Evolutionary conservation across 805 yeast genomes (phyloP).

Genomic region (Maudiozyma barnettii): DNA sequence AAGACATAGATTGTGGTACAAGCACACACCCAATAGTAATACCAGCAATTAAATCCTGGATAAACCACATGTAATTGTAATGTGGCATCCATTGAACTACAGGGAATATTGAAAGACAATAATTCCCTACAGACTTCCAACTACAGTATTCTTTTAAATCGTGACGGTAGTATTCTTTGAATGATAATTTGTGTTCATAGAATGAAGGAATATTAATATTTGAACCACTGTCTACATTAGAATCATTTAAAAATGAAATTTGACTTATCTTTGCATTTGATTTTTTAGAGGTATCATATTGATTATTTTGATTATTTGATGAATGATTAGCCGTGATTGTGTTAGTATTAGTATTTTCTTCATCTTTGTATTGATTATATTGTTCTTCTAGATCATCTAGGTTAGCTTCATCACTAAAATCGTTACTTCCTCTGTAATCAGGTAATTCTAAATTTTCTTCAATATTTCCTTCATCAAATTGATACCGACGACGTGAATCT

Average conservation of each 20-base stretch:
- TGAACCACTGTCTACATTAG: not conserved
- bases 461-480: not conserved
- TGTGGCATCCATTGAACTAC: conserved; percentile 75
- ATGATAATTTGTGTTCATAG: conserved; percentile 14
- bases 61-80: conserved; percentile 72
- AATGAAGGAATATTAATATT: conserved; percentile 8
- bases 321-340: not conserved
- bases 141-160: conserved; percentile 22
- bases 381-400: conserved; percentile 24
- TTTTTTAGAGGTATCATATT: not conserved
- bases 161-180: conserved; percentile 18
- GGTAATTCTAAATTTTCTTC: conserved; percentile 1
- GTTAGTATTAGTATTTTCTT: conserved; percentile 2
- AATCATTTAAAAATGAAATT: not conserved
- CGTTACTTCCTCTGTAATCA: not conserved
- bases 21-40: conserved; percentile 86
- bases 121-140: conserved; percentile 32
- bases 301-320: not conserved
- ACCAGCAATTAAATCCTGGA: conserved; percentile 82
- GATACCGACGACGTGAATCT: not conserved
- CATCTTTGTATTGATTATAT: conserved; percentile 20
- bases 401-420: conserved; percentile 4
- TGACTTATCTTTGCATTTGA: not conserved
- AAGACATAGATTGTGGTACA: conserved; percentile 94
- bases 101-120: conserved; percentile 64